Conservation (phyloP, 2,329 filamentous ascomycete genomes). For the Exophiala phaeomuriformis region DNA sequence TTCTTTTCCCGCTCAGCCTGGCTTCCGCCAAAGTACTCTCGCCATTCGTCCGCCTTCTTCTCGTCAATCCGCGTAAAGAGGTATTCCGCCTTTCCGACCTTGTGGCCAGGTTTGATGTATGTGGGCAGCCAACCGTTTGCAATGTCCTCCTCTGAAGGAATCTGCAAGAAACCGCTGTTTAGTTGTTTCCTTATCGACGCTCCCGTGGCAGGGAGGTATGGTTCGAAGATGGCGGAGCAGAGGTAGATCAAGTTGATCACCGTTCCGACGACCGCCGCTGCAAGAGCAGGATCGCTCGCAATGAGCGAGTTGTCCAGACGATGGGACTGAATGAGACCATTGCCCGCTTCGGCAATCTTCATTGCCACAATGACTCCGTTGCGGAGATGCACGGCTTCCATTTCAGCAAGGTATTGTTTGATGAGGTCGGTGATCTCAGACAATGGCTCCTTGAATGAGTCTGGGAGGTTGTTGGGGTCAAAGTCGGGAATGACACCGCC, state of each 20-base stretch:
- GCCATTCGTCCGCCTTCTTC: slow-evolving; percentile 77
- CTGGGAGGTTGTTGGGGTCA: slow-evolving; percentile 35
- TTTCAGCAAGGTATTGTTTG: slow-evolving; percentile 50
- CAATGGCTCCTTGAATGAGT: slow-evolving; percentile 36
- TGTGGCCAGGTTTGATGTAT: slow-evolving; percentile 62
- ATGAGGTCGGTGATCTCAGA: slow-evolving; percentile 47
- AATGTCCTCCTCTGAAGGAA: slow-evolving; percentile 48
- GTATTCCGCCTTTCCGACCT: slow-evolving; percentile 70
- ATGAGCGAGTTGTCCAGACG: slow-evolving; percentile 56
- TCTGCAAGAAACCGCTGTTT: slow-evolving; percentile 50
- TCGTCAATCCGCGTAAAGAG: slow-evolving; percentile 77
- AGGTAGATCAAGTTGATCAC: slow-evolving; percentile 78
- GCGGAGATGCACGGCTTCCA: slow-evolving; percentile 55
- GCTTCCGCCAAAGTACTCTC: slow-evolving; percentile 62
- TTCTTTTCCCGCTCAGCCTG: slow-evolving; percentile 62
- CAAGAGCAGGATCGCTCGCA: slow-evolving; percentile 51
- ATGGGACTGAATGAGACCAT: slow-evolving; percentile 54
- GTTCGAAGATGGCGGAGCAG: slow-evolving; percentile 67
- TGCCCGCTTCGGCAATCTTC: slow-evolving; percentile 52
- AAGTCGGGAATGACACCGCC: slow-evolving; percentile 60
- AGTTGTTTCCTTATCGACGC: slow-evolving; percentile 72
- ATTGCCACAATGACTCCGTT: slow-evolving; percentile 49
- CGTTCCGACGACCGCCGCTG: slow-evolving; percentile 62
- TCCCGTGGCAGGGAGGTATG: slow-evolving; percentile 78
- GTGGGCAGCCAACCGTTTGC: slow-evolving; percentile 55